phyloP scores from a whole-genome alignment of 805 yeast genomes.

The Yamadazyma olivae region DNA sequence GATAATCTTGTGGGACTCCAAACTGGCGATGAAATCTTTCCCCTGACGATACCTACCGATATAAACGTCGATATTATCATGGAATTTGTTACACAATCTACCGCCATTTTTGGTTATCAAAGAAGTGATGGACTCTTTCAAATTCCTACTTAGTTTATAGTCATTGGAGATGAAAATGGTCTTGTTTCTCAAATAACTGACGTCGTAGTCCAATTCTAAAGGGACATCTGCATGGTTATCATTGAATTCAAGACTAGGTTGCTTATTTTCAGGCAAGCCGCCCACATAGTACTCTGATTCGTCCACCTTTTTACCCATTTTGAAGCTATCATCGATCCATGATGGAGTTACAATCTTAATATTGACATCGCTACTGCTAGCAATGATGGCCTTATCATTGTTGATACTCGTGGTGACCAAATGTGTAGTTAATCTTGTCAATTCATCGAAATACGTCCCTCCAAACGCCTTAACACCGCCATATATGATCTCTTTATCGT shows the following conservation, averaged over 20 bases:
- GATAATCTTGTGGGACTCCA: slow-evolving; percentile 36
- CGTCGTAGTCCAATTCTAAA: slow-evolving; percentile 8
- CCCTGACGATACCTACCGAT: slow-evolving; percentile 66
- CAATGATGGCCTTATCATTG: slow-evolving; percentile 58
- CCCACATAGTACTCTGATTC: slow-evolving; percentile 47
- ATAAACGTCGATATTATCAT: slow-evolving; percentile 34
- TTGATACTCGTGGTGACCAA: slow-evolving; percentile 54
- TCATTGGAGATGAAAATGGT: slow-evolving; percentile 53
- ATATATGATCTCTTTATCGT: slow-evolving; percentile 64
- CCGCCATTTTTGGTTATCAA: slow-evolving; percentile 60
- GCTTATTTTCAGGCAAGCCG: not conserved
- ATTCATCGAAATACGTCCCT: slow-evolving; percentile 61
- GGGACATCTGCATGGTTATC: slow-evolving; percentile 7
- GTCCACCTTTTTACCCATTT: slow-evolving; percentile 45
- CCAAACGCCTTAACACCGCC: slow-evolving; percentile 74
- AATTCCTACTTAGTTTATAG: slow-evolving; percentile 47
- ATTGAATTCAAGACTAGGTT: not conserved
- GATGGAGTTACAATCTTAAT: slow-evolving; percentile 69
- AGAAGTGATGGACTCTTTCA: slow-evolving; percentile 35
- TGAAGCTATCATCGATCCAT: slow-evolving; percentile 76
- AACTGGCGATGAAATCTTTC: slow-evolving; percentile 47
- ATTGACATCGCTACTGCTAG: slow-evolving; percentile 38
- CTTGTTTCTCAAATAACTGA: slow-evolving; percentile 39
- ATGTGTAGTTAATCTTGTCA: slow-evolving; percentile 78
- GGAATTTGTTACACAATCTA: slow-evolving; percentile 24